These are phyloP conservation scores for Mycena galopus DNA, from an alignment of 768 basidiomycete species.

Conservation along the genomic window DNA sequence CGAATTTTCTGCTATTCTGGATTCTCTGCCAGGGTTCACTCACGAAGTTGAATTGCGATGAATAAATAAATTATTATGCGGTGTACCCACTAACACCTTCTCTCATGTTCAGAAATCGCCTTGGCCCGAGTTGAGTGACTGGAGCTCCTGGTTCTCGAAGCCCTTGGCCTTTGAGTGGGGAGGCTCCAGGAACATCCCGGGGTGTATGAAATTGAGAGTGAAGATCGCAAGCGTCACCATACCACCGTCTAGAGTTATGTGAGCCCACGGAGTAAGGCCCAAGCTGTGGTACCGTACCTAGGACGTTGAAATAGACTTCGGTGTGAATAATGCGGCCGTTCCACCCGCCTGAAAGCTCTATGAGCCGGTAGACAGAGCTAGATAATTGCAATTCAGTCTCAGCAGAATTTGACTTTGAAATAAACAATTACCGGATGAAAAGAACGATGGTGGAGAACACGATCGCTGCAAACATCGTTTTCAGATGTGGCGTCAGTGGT, in stretches of 20 bases:
- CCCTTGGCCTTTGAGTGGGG: neutral
- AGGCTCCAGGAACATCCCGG: slow-evolving; percentile 1
- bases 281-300: no score
- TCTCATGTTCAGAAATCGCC: no score
- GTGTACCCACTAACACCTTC: no score
- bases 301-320: slow-evolving; percentile 48
- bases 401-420: neutral
- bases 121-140: no score
- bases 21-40: no score
- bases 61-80: no score
- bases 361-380: slow-evolving; percentile 55
- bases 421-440: slow-evolving; percentile 58
- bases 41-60: no score
- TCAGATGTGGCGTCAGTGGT: neutral
- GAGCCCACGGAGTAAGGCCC: no score
- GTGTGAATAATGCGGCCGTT: slow-evolving; percentile 62
- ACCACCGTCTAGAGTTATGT: slow-evolving; percentile 13
- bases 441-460: slow-evolving; percentile 55
- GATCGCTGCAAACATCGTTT: slow-evolving; percentile 51
- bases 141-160: no score
- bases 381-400: slow-evolving; percentile 50
- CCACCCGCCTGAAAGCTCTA: slow-evolving; percentile 67
- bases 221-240: slow-evolving; percentile 27
- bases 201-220: slow-evolving; percentile 22
- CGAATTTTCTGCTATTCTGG: no score